These are phyloP conservation scores for Stellera chamaejasme DNA, from an alignment of 345 rosid genomes.

Conservation along the genomic window DNA sequence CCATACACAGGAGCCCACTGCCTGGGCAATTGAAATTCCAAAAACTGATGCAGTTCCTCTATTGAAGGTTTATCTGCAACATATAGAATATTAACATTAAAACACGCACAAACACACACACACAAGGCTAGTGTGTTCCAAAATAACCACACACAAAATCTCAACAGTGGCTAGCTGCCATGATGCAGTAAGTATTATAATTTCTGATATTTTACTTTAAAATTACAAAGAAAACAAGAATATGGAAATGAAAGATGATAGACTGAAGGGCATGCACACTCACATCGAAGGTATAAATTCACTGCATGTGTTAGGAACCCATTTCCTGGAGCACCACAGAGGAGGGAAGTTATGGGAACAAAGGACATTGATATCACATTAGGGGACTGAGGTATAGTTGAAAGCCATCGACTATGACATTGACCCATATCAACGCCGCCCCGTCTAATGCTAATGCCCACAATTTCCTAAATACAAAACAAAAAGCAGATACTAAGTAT, in stretches of 20 bases:
- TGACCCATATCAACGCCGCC: slow-evolving; percentile 73
- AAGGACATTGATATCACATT: slow-evolving; percentile 85
- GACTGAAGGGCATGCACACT: slow-evolving; percentile 20
- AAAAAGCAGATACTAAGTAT: neutral
- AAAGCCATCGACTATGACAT: slow-evolving; percentile 81
- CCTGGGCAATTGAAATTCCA: slow-evolving; percentile 93
- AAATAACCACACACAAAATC: too few species aligned
- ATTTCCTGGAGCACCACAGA: slow-evolving; percentile 72
- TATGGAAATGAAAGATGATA: neutral
- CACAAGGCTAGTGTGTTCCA: too few species aligned
- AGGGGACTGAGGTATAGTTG: slow-evolving; percentile 72
- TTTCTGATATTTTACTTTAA: too few species aligned
- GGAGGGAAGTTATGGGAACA: slow-evolving; percentile 86
- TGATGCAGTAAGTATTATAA: too few species aligned
- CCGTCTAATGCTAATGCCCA: slow-evolving; percentile 43
- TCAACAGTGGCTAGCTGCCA: too few species aligned
- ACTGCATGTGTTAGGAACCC: slow-evolving; percentile 86
- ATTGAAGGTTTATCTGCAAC: slow-evolving; percentile 86
- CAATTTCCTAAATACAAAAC: slow-evolving; percentile 31
- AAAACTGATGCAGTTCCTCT: slow-evolving; percentile 86
- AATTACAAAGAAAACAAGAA: too few species aligned
- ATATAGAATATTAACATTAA: neutral
- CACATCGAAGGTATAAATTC: slow-evolving; percentile 90
- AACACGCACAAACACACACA: too few species aligned
- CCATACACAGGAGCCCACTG: slow-evolving; percentile 97